phyloP scores from a whole-genome alignment of 2,329 filamentous ascomycete species.

The Piedraia hortae region DNA sequence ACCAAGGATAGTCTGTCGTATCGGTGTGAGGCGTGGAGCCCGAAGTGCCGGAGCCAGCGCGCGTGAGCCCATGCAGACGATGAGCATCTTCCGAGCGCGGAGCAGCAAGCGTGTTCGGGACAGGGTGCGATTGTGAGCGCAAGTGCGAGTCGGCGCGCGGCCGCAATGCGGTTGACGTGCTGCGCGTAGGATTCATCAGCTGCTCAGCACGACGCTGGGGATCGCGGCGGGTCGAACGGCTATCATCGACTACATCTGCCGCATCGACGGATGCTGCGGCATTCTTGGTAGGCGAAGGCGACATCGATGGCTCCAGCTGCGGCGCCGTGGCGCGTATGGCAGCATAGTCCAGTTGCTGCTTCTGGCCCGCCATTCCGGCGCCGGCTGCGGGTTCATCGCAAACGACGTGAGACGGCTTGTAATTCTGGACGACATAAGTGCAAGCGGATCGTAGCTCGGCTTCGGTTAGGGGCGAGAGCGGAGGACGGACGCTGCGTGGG shows the following conservation, averaged over 20 bases:
- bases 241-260: constrained; percentile 5
- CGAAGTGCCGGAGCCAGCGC: constrained; percentile 8
- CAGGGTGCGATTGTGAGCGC: constrained; percentile 5
- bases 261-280: constrained; percentile 3
- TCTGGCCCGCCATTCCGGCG: constrained; percentile 4
- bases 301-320: constrained; percentile 2
- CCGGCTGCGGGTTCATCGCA: constrained; percentile 11
- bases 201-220: constrained; percentile 8
- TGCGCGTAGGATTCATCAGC: constrained; percentile 3
- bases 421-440: constrained; percentile 16
- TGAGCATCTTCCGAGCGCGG: constrained; percentile 11
- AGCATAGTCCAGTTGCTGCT: constrained; percentile 11
- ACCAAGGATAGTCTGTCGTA: constrained; percentile 15
- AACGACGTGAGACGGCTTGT: constrained; percentile 12
- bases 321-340: constrained; percentile 6
- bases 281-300: constrained; percentile 1
- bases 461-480: constrained; percentile 17
- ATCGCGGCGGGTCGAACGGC: constrained; percentile 1
- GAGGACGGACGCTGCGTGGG: constrained; percentile 17
- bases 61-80: constrained; percentile 6
- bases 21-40: constrained; percentile 17
- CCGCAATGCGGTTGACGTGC: constrained; percentile 2
- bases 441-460: constrained; percentile 20
- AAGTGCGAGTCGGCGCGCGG: constrained; percentile 6
- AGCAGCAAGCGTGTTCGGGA: constrained; percentile 4